Base-by-base conservation (phyloP, 306 rosid genomes). In the Comarum palustre region DNA sequence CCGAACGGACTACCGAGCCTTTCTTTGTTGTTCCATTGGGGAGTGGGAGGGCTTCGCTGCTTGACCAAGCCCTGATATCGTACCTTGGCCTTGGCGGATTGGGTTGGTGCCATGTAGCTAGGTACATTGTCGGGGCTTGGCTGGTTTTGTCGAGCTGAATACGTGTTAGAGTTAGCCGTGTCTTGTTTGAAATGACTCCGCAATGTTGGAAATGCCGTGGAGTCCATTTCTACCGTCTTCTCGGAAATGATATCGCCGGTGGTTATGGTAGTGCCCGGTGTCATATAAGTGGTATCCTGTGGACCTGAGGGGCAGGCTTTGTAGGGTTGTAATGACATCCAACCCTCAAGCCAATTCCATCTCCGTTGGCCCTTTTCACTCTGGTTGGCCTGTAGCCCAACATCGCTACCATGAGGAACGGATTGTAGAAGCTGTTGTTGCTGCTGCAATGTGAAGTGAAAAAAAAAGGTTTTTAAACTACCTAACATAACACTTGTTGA, bases 21-120 rank as follows among this genome's bases (percentile, higher is more conserved):
- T 72, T 85, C 80, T 77, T 85, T 0, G 83, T 77, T 3, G 80
- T 87, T 91, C 97, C 96, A 91, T 0, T 76, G 77, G 25, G 90
- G 88, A 73, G 79, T 84, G 71, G 70, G 22, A 1, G 85, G 84
- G 68, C 74, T 79, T 7, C 79, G 85, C 4, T 79, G 86, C 85
- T 80, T 89, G 8, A 58, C 5, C 2, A 58, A 42, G 59, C 90
- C 88, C 55, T 73, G 92, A 22, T n/a, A 48, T 48, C 86, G 65
- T 13, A 76, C 79, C 87, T 94, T 94, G 79, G 99, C 99, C 87
- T 85, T 91, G 29, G 97, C 95, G n/a, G 96, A 91, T 22, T 89
- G 67, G 38, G 99, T 94, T 2, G 91, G 89, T 36, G 97, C 90
- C 99, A 94, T 94, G 72, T 94, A 94, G 77, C 99, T 88, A 1